Evolutionary conservation across 1,284 basidiomycete genomes (phyloP).

Genomic region (Cystobasidium pallidum): DNA sequence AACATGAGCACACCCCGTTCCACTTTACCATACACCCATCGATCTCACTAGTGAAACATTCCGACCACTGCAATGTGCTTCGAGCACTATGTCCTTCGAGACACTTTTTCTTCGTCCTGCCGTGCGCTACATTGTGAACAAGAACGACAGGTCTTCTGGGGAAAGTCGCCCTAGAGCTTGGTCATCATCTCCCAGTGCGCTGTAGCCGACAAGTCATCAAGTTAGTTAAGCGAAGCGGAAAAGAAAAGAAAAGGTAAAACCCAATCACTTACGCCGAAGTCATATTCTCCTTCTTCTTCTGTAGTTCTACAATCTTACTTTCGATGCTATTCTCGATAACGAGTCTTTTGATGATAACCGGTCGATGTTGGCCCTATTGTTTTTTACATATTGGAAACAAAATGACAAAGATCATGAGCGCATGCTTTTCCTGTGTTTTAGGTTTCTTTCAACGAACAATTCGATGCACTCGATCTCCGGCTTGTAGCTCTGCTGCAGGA

Average conservation of each 20-base stretch:
- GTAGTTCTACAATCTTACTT: conserved; percentile 82
- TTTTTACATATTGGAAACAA: background rate
- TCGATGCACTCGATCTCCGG: conserved; percentile 85
- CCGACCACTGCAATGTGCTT: no score
- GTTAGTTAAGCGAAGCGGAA: no score
- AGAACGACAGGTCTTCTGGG: conserved; percentile 74
- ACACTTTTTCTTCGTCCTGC: no score
- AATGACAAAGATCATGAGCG: background rate
- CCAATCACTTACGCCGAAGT: conserved; percentile 69
- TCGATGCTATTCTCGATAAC: conserved; percentile 97
- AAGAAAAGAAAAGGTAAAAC: no score
- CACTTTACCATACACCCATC: no score
- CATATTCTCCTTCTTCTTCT: conserved; percentile 91
- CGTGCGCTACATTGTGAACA: conserved; percentile 39
- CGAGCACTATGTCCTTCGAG: no score
- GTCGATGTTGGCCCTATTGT: conserved; percentile 74
- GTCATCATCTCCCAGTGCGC: conserved; percentile 54
- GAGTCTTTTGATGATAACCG: conserved; percentile 89
- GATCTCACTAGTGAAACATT: no score
- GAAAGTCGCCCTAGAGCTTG: conserved; percentile 83
- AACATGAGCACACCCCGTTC: no score
- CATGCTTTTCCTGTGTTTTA: background rate
- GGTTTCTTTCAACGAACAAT: conserved; percentile 44
- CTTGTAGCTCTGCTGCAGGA: conserved; percentile 71
- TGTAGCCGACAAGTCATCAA: no score